Conservation (phyloP, 2,329 filamentous ascomycete genomes). For the Xylariomycetidae sp. region DNA sequence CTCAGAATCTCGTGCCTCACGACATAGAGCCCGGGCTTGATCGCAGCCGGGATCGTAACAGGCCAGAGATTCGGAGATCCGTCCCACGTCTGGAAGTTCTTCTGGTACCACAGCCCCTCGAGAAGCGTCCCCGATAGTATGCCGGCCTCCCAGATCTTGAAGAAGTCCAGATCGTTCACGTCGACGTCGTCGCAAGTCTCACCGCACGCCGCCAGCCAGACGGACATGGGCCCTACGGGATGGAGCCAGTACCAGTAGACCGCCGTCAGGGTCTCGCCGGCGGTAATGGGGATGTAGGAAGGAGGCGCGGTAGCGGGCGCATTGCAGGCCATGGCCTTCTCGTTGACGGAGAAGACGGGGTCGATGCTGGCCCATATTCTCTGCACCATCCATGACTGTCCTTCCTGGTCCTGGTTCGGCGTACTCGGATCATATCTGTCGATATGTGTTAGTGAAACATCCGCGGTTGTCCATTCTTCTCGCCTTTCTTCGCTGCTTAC, state of each 20-base stretch:
- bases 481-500: conserved; percentile 15
- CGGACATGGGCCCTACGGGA: conserved; percentile 35
- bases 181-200: conserved; percentile 25
- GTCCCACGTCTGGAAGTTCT: conserved; percentile 34
- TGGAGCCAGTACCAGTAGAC: conserved; percentile 39
- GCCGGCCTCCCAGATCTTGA: conserved; percentile 37
- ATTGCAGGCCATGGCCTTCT: conserved; percentile 33
- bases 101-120: conserved; percentile 35
- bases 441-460: not conserved
- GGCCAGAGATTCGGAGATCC: conserved; percentile 37
- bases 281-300: conserved; percentile 32
- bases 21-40: conserved; percentile 44
- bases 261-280: conserved; percentile 32
- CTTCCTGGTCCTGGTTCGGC: conserved; percentile 25
- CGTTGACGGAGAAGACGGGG: conserved; percentile 30
- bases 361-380: conserved; percentile 33
- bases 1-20: conserved; percentile 49
- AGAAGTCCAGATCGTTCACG: conserved; percentile 29
- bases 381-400: conserved; percentile 34
- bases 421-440: conserved; percentile 31
- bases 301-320: conserved; percentile 28
- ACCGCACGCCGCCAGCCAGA: conserved; percentile 32
- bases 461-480: no score
- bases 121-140: conserved; percentile 28
- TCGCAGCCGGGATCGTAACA: conserved; percentile 37